These are phyloP conservation scores for Pichia sp. DNA, from an alignment of 1,139 yeast genomes.

Conservation along the genomic window DNA sequence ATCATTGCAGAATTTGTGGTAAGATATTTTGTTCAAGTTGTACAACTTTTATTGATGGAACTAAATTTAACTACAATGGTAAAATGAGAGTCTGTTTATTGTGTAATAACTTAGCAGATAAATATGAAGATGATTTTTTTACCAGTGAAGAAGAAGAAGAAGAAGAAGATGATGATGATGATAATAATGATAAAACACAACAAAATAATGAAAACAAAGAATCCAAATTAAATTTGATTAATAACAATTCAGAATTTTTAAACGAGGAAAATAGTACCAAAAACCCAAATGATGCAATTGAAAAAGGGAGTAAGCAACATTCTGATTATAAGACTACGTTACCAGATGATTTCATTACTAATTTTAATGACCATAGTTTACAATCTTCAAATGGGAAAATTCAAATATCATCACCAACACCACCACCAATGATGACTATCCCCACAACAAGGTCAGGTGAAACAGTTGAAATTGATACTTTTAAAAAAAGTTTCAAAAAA, in stretches of 20 bases:
- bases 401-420: slow-evolving; percentile 30
- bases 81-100: slow-evolving; percentile 74
- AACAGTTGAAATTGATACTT: slow-evolving; percentile 63
- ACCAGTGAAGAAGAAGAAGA: slow-evolving; percentile 53
- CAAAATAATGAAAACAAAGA: no score
- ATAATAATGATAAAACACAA: neutral
- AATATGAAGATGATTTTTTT: slow-evolving; percentile 50
- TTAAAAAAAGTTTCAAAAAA: neutral
- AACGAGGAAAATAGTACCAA: no score
- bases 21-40: slow-evolving; percentile 91
- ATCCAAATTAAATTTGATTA: no score
- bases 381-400: neutral
- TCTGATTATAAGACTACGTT: no score
- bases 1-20: slow-evolving; percentile 93
- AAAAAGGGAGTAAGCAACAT: no score
- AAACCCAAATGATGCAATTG: no score
- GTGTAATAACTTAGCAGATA: slow-evolving; percentile 58
- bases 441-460: slow-evolving; percentile 79
- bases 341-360: neutral
- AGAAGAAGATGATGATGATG: neutral
- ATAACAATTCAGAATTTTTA: no score
- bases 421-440: slow-evolving; percentile 74
- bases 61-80: slow-evolving; percentile 61
- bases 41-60: slow-evolving; percentile 71
- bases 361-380: no score